Percentiles rank a stretch among this genome's conserved stretches.
Conservation (phyloP, 2,329 filamentous ascomycete genomes). For the Bipolaris bicolor region DNA sequence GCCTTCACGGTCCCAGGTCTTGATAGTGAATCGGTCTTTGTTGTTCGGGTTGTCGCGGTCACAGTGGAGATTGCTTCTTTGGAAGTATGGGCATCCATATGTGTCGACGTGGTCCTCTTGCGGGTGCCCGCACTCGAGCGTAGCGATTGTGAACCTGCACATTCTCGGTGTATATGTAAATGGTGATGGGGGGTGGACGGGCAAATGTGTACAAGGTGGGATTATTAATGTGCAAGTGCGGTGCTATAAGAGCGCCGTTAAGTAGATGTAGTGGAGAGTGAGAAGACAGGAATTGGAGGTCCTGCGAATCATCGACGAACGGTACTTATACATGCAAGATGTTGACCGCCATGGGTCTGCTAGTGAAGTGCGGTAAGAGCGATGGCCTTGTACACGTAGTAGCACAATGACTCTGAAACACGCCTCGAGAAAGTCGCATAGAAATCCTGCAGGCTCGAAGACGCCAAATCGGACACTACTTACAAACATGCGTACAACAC, state of each 20-base stretch:
- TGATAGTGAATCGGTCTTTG: conserved; percentile 19
- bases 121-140: conserved; percentile 30
- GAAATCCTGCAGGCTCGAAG: conserved; percentile 9
- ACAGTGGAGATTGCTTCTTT: conserved; percentile 18
- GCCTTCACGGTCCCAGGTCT: conserved; percentile 19
- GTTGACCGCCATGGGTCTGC: conserved; percentile 3
- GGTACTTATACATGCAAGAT: conserved; percentile 15
- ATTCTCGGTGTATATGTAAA: conserved; percentile 11
- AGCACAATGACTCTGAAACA: conserved; percentile 14
- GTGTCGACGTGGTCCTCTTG: conserved; percentile 27
- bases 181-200: background rate
- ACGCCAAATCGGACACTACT: conserved; percentile 7
- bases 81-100: conserved; percentile 22
- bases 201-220: background rate
- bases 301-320: background rate
- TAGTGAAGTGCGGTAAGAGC: conserved; percentile 14
- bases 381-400: conserved; percentile 16
- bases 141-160: conserved; percentile 31
- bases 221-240: conserved; percentile 1
- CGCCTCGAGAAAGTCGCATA: conserved; percentile 5
- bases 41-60: conserved; percentile 27
- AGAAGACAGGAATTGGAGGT: conserved; percentile 7
- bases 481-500: conserved; percentile 15
- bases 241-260: conserved; percentile 12
- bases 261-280: conserved; percentile 4